Conservation (phyloP, 257 asterid genomes). For the Paraleonurus japonicus region DNA sequence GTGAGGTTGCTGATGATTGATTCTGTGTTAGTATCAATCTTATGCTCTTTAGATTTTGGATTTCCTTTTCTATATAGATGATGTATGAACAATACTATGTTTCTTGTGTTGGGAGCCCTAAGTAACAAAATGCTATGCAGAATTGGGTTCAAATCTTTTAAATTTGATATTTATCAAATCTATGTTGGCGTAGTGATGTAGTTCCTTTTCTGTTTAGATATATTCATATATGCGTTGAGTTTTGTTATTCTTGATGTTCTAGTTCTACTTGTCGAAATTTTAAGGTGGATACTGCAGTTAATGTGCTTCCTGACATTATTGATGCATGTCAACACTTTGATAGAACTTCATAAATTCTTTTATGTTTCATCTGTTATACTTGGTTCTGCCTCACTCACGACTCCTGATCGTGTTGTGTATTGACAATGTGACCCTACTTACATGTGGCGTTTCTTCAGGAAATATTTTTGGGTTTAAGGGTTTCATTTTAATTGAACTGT, state of each 20-base stretch:
- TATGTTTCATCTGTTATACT: not conserved
- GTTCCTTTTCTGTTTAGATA: not conserved
- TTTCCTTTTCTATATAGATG: not conserved
- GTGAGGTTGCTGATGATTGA: constrained; percentile 63
- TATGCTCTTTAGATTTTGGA: constrained; percentile 12
- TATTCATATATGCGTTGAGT: not conserved
- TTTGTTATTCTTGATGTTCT: constrained; percentile 13
- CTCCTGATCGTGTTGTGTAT: not conserved
- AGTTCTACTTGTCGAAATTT: not conserved
- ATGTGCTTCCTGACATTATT: not conserved
- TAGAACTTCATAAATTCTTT: not conserved
- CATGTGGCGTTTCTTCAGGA: not conserved
- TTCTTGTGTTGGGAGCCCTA: constrained; percentile 4
- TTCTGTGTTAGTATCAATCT: constrained; percentile 18
- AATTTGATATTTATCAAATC: not conserved
- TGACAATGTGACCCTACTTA: constrained; percentile 4
- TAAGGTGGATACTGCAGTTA: not conserved
- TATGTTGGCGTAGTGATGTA: not conserved
- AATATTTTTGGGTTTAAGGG: not conserved
- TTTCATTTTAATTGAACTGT: not conserved
- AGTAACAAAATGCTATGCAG: constrained; percentile 4
- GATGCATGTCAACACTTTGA: not conserved
- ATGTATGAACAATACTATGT: constrained; percentile 26
- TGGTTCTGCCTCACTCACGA: not conserved
- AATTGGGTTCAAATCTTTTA: not conserved